These are phyloP conservation scores for Tarenaya hassleriana DNA, from an alignment of 345 rosid species.

Conservation along the genomic window DNA sequence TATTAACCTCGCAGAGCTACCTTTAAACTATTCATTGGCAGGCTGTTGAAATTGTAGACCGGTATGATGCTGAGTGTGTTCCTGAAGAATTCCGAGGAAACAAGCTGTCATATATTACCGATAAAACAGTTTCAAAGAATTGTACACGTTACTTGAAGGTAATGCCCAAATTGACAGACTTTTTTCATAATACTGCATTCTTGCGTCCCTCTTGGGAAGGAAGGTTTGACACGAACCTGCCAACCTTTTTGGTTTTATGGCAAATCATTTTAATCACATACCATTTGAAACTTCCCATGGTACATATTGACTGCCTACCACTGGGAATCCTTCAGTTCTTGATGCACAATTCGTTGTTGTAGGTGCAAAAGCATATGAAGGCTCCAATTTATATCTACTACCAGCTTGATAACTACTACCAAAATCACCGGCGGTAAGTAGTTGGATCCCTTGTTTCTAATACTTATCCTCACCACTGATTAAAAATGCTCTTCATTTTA, in stretches of 20 bases:
- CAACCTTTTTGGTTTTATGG: too few relatives aligned
- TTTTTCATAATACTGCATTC: background rate
- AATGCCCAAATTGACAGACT: background rate
- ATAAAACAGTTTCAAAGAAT: slow-evolving; percentile 51
- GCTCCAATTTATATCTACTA: slow-evolving; percentile 80
- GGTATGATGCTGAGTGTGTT: slow-evolving; percentile 64
- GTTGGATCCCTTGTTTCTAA: background rate
- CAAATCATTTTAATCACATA: too few relatives aligned
- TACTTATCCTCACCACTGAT: slow-evolving; percentile 6
- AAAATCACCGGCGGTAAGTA: slow-evolving; percentile 67
- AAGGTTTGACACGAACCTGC: too few relatives aligned
- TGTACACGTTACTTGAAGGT: slow-evolving; percentile 64
- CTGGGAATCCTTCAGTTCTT: background rate
- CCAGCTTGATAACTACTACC: slow-evolving; percentile 84
- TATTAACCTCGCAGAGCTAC: background rate
- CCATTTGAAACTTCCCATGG: background rate
- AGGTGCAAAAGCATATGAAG: slow-evolving; percentile 74
- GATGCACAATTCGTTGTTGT: slow-evolving; percentile 16
- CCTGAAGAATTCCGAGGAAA: slow-evolving; percentile 48
- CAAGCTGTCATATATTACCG: slow-evolving; percentile 51
- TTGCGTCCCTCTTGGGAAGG: too few relatives aligned
- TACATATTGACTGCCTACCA: background rate
- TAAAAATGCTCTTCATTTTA: background rate
- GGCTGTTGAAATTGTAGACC: slow-evolving; percentile 67
- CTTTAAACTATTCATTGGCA: slow-evolving; percentile 25